A percentile compares a stretch with the other conserved stretches of the same genome.
These are phyloP conservation scores for Crucihimalaya himalaica DNA, from an alignment of 345 rosid species.

Conservation along the genomic window DNA sequence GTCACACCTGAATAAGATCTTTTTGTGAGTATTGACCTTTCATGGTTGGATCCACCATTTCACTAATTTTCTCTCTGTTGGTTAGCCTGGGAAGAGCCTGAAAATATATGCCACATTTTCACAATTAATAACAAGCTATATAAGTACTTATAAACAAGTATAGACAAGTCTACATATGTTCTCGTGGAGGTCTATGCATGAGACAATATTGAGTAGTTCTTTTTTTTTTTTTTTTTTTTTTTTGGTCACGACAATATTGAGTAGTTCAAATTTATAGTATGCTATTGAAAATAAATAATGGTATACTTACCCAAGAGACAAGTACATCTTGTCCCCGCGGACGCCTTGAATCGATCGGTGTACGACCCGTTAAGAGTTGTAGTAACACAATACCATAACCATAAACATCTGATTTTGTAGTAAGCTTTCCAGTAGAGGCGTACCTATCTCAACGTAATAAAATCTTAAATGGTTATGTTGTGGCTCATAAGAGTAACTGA, in stretches of 20 bases:
- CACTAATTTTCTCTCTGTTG: slow-evolving; percentile 60
- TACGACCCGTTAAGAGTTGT: slow-evolving; percentile 84
- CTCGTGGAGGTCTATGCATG: too few species aligned
- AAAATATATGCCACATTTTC: neutral
- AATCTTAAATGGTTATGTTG: neutral
- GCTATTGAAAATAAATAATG: neutral
- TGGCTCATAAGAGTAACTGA: neutral
- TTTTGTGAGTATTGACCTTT: slow-evolving; percentile 68
- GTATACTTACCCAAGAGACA: slow-evolving; percentile 73
- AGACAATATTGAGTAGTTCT: neutral
- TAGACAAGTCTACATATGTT: neutral
- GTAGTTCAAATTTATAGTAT: neutral
- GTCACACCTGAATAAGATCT: slow-evolving; percentile 73
- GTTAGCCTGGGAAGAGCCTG: slow-evolving; percentile 92
- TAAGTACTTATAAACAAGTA: neutral
- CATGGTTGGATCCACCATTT: slow-evolving; percentile 85
- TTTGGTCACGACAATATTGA: neutral
- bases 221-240: too few species aligned
- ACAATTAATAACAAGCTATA: neutral
- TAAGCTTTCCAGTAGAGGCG: slow-evolving; percentile 83
- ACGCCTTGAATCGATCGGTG: slow-evolving; percentile 65
- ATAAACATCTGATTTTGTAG: slow-evolving; percentile 91
- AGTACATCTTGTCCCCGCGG: slow-evolving; percentile 84
- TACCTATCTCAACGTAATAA: slow-evolving; percentile 48
- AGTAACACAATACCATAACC: slow-evolving; percentile 83